A percentile compares a stretch with the other conserved stretches of the same genome.
These are phyloP conservation scores for Uronychia binucleata DNA, from an alignment of 73 alveolate genomes.

Conservation along the genomic window DNA sequence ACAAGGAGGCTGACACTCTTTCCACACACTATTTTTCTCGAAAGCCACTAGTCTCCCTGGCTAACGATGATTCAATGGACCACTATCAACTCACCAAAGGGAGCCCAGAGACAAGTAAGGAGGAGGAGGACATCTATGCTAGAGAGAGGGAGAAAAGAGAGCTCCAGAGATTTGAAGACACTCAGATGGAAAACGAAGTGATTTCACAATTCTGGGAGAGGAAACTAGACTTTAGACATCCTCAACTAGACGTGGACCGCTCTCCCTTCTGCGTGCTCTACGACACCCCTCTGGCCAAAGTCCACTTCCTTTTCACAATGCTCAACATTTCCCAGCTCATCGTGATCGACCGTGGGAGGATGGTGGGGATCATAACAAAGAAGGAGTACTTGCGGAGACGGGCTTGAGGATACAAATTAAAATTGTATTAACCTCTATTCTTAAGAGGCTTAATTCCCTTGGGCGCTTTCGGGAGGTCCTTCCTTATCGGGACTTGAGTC, in stretches of 20 bases:
- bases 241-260: constrained; percentile 62
- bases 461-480: no score
- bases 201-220: constrained; percentile 43
- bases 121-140: background rate
- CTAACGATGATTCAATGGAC: no score
- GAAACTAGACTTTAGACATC: constrained; percentile 67
- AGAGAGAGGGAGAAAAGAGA: background rate
- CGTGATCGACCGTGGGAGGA: constrained; percentile 82
- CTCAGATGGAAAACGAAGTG: background rate
- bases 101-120: no score
- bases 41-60: no score
- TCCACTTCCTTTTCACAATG: constrained; percentile 87
- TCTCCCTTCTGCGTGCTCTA: constrained; percentile 77
- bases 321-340: constrained; percentile 76
- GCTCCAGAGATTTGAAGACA: background rate
- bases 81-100: no score
- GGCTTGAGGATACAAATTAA: background rate
- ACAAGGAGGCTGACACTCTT: constrained; percentile 14
- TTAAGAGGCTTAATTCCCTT: background rate
- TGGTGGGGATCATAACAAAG: constrained; percentile 85
- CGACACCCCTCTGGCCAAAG: constrained; percentile 78
- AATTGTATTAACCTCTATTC: constrained; percentile 1
- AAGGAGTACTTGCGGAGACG: constrained; percentile 62
- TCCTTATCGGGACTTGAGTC: no score
- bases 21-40: constrained; percentile 5